Evolutionary conservation across 2,329 filamentous ascomycete species (phyloP), one percentile per base, ranked within the genome.

Genomic region (Pseudogymnoascus sp.): DNA sequence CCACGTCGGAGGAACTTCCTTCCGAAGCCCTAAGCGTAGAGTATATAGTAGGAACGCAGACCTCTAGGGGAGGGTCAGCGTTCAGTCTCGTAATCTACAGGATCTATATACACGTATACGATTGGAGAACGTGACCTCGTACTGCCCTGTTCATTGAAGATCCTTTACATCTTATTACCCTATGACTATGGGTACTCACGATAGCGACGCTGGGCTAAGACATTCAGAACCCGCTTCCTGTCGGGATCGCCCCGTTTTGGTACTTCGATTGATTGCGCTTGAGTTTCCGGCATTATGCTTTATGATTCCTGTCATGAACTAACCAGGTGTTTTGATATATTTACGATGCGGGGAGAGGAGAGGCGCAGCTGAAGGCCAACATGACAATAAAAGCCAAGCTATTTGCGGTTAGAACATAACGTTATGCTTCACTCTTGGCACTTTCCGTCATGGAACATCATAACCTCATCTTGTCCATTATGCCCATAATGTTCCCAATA

Each of bases 281-380:
- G 47, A 62, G 42, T 42, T 38, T 60, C 60, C 61, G 62, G 61
- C 62, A 63, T 63, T 63, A 50, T 62, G 62, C 62, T 63, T 62
- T 60, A 38, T 31, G 37, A 8, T 33, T 33, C 18, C 10, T 31
- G n/a, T 33, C 28, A 56, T 56, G 50, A 56, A 33, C 5, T 56
- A 4, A n/a, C 28, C n/a, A 33, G 28, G 18, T 18, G 25, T 18
- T 56, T 56, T 56, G 50, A 56, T 33, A 18, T 56, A 56, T 33
- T 11, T 18, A 31, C n/a, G 25, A 33, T 56, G 50, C 50, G 50
- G 50, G 28, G 50, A n/a, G 8, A 31, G 8, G 25, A 56, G 50
- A 56, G 50, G 25, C 50, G 50, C 50, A 56, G 50, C 50, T 56
- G 50, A 33, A 56, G 50, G 25, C 50, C 50, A 33, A 33, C 28